Evolutionary conservation across 2,329 filamentous ascomycete genomes (phyloP), one percentile per base, ranked within the genome.

Genomic region (Pyrenophora graminea): DNA sequence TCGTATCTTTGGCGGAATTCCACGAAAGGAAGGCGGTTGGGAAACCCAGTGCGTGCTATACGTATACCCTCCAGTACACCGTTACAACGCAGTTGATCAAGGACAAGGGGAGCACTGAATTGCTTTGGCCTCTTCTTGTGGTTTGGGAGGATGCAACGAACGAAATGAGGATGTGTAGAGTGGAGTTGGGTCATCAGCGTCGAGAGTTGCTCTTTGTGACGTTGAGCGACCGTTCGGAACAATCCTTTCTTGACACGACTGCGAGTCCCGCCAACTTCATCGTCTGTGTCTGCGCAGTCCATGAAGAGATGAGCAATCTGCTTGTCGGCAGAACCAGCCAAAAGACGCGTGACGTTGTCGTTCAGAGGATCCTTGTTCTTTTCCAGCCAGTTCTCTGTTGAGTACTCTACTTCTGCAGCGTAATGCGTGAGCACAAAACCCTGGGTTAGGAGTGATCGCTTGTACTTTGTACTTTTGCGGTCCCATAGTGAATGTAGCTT

Each of bases 351-450:
- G 56, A 99, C 83, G 57, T 97, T 99, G 80, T 99, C 95, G 66
- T 97, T 97, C 39, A 99, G 75, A 1, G 94, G 95, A 67, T 99
- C 94, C 73, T 99, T 99, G 80, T 99, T 99, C 81, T 97, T 99
- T 74, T 97, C 93, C 30, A 99, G 78, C 94, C 94, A 99, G 51
- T 89, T 89, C 49, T 93, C 85, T 0, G 94, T 99, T 0, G 88
- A 91, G 72, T 99, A 99, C 73, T 99, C 95, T 2, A 99, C 94
- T 73, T 97, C 94, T 21, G 94, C 92, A 19, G 94, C 94, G 68
- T 99, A 99, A 70, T 99, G 94, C 0, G 94, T 99, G 17, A 99
- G 84, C 63, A 97, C 87, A 68, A 99, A 99, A 12, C 94, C 95
- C 67, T 97, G 90, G 1, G 86, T 89, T 12, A 97, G 82, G 13